phyloP scores from a whole-genome alignment of 129 eudicot genomes.

The Flaveria sonorensis region DNA sequence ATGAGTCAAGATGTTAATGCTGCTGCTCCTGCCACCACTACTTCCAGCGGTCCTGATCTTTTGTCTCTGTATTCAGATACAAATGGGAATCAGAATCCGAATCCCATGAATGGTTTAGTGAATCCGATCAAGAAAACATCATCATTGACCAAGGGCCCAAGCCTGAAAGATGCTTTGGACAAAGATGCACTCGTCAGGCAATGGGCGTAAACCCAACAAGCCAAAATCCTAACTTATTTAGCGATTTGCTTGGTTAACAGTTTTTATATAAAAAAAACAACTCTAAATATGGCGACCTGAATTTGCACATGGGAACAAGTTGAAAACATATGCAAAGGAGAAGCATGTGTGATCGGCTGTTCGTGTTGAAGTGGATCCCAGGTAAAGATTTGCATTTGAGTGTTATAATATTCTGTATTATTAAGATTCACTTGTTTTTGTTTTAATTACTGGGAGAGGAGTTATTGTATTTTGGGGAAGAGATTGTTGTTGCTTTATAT shows the following conservation, averaged over 20 bases:
- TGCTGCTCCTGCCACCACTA: slow-evolving; percentile 34
- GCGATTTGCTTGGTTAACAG: slow-evolving; percentile 76
- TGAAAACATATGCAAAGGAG: slow-evolving; percentile 10
- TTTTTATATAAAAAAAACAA: neutral
- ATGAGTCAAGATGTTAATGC: slow-evolving; percentile 44
- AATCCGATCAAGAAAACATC: slow-evolving; percentile 29
- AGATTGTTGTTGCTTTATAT: slow-evolving; percentile 28
- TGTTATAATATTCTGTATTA: slow-evolving; percentile 30
- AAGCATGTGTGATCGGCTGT: slow-evolving; percentile 28
- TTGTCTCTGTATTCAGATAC: slow-evolving; percentile 62
- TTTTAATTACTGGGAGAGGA: slow-evolving; percentile 24
- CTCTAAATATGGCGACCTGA: neutral
- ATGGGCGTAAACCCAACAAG: slow-evolving; percentile 89
- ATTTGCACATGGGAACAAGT: slow-evolving; percentile 17
- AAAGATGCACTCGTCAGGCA: slow-evolving; percentile 91
- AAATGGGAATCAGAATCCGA: slow-evolving; percentile 32
- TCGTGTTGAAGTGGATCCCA: slow-evolving; percentile 16
- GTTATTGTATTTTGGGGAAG: slow-evolving; percentile 28
- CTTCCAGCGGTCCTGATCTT: slow-evolving; percentile 58
- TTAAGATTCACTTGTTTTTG: slow-evolving; percentile 25
- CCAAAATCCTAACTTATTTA: slow-evolving; percentile 88
- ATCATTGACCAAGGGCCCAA: slow-evolving; percentile 76
- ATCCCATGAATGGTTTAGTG: slow-evolving; percentile 35
- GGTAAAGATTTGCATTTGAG: slow-evolving; percentile 24
- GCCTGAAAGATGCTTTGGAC: slow-evolving; percentile 66